Base-by-base conservation (phyloP, 2,329 filamentous ascomycete genomes). In the Pleurostoma richardsiae region DNA sequence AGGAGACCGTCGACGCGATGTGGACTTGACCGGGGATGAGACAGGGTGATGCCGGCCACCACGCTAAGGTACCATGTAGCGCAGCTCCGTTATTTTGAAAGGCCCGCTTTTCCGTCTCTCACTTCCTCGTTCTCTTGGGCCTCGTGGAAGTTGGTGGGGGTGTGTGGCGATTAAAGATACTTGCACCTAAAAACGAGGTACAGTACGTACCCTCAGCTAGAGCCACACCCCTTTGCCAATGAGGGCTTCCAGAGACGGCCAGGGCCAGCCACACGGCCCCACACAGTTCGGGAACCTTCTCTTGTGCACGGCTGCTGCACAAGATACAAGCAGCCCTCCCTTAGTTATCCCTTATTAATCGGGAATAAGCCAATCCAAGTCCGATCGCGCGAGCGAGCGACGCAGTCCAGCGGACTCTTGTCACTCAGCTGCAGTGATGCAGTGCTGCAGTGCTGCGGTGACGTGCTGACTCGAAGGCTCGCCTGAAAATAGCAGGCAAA, bases 141-240 rank as follows among this genome's bases (percentile, higher is more conserved):
- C 47, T 53, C 49, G 47, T 52, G 47, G 46, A 36, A 29, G 41
- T 42, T 43, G 49, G 48, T 48, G 49, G 54, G 52, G 53, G 56
- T 10, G 56, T 58, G 56, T 41, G 26, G 6, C 39, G 47, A 47
- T 54, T 51, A 56, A 52, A 54, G 50, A 56, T 47, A 49, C 45
- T 43, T n/a, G 33, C 33, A 8, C 33, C 19, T 19, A 19, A 19
- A 19, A 19, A 19, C 19, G 19, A 19, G 19, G 19, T 19, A 19
- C 19, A 19, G 19, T 19, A 19, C 19, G 19, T 19, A 19, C 19
- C 19, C 19, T 19, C 19, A 19, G 19, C 19, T 19, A 19, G 19
- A 19, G 19, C 19, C 19, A 19, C 19, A 19, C 8, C 33, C 33
- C 33, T n/a, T 36, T 8, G n/a, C 33, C 33, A 36, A 36, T 8